Evolutionary conservation across 345 rosid species (phyloP).

Genomic region (Aquilaria yunnanensis): DNA sequence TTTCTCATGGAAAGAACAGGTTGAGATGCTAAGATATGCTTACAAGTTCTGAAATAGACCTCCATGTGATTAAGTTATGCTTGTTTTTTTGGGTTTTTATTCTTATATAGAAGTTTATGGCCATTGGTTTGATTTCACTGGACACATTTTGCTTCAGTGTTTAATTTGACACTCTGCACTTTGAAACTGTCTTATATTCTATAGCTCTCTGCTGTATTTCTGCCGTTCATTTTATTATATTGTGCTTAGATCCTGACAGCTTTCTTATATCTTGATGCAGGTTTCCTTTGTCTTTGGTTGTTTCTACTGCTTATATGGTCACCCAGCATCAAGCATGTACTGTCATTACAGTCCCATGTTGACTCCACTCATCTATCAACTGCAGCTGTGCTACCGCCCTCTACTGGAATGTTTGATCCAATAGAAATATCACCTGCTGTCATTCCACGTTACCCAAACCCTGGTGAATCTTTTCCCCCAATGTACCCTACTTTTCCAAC

Average conservation of each 20-base stretch:
- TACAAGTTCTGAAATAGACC: too few species aligned
- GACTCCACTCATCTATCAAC: conserved; percentile 44
- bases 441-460: conserved; percentile 56
- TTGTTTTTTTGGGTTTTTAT: too few species aligned
- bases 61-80: too few species aligned
- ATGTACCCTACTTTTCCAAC: conserved; percentile 82
- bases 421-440: conserved; percentile 87
- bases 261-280: conserved; percentile 38
- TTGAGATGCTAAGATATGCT: too few species aligned
- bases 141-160: not conserved
- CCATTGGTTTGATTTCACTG: too few species aligned
- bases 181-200: not conserved
- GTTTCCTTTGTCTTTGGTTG: conserved; percentile 43
- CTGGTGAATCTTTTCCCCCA: conserved; percentile 59
- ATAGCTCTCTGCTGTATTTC: not conserved
- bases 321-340: conserved; percentile 61
- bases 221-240: not conserved
- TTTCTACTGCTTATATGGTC: conserved; percentile 61
- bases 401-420: conserved; percentile 66
- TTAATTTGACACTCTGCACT: not conserved
- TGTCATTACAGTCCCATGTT: conserved; percentile 28
- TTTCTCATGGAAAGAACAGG: too few species aligned
- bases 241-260: conserved; percentile 16
- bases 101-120: too few species aligned
- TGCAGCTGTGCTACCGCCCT: conserved; percentile 59